Base-by-base conservation (phyloP, 2,329 filamentous ascomycete species). In the Aspergillus eucalypticola region DNA sequence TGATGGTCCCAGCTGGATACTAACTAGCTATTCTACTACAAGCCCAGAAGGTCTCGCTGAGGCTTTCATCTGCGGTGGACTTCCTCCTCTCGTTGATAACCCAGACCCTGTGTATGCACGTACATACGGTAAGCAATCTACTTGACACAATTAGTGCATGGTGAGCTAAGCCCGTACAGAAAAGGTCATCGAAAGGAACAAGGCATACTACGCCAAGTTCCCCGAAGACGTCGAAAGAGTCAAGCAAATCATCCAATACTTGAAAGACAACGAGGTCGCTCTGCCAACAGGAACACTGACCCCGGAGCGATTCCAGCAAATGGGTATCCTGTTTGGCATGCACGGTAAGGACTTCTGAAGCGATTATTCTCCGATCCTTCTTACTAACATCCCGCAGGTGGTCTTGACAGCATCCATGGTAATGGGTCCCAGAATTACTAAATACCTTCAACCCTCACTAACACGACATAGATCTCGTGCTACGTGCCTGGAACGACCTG, bases 141-240 rank as follows among this genome's bases (percentile, higher is more conserved):
- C 10, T 44, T 15, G 25, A 23, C 15, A 5, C 35, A 6, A 50
- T 21, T 4, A 23, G 41, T 15, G 0, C 17, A 21, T 21, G 17
- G 11, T 17, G 39, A 39, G 10, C 60, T 74, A 57, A 73, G 35
- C 38, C 13, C 3, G 2, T 53, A 54, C 58, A 80, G 81, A 81
- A 61, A 90, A 89, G 69, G 85, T 92, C 11, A 79, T 81, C 17
- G 80, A 89, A 71, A 85, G 93, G 54, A 97, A 96, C 75, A 73
- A 84, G 61, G 86, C 84, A 8, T 98, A 95, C 75, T 96, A 96
- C 72, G 73, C 76, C 52, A 97, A 97, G 72, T 98, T 88, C 66
- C 91, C 93, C 0, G 89, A 92, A 65, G 94, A 98, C 70, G 76
- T 89, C 8, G 81, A 84, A 8, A 80, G 83, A 2, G 87, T 97